These are phyloP conservation scores for Penstemon eatonii DNA, from an alignment of 257 asterid species.

Conservation along the genomic window DNA sequence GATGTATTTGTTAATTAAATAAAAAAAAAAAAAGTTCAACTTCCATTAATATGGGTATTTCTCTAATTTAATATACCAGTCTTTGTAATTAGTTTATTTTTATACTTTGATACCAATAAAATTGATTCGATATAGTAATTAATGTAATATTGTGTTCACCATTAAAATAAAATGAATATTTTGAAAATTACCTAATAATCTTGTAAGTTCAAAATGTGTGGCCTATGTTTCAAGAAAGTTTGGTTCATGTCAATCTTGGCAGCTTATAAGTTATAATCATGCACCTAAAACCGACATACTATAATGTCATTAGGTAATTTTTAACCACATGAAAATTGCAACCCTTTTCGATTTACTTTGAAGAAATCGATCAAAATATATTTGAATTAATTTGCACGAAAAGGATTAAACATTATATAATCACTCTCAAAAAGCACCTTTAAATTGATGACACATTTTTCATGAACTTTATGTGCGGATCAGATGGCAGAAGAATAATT, in stretches of 20 bases:
- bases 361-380: neutral
- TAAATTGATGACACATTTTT: slow-evolving; percentile 27
- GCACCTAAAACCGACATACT: slow-evolving; percentile 30
- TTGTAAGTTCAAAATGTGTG: neutral
- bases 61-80: too few relatives aligned
- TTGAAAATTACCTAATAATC: too few relatives aligned
- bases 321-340: neutral
- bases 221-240: slow-evolving; percentile 32
- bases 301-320: slow-evolving; percentile 22
- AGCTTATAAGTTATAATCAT: slow-evolving; percentile 35
- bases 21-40: too few relatives aligned
- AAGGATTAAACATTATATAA: neutral
- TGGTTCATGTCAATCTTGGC: slow-evolving; percentile 36
- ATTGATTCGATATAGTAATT: too few relatives aligned
- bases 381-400: slow-evolving; percentile 22
- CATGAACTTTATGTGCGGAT: slow-evolving; percentile 27
- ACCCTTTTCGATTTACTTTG: neutral
- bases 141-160: too few relatives aligned
- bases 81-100: too few relatives aligned
- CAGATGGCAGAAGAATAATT: slow-evolving; percentile 29
- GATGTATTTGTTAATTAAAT: too few relatives aligned
- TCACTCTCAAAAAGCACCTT: slow-evolving; percentile 30
- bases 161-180: too few relatives aligned
- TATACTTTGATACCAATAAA: too few relatives aligned
- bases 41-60: too few relatives aligned